Base-by-base conservation (phyloP, 75 land plant species). In the Cryptomeria japonica region DNA sequence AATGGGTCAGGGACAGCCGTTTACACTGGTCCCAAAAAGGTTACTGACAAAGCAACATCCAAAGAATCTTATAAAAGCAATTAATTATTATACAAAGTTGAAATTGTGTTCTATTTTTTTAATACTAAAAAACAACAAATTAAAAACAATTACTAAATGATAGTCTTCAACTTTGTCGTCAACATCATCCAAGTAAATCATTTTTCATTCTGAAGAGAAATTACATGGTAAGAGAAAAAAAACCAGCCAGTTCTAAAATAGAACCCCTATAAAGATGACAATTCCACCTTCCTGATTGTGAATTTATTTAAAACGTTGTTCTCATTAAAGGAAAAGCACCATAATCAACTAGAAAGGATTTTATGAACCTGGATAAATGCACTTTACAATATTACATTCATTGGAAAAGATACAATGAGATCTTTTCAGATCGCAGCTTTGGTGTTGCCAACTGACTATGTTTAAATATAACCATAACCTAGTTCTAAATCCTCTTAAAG, bases 341-440 rank as follows among this genome's bases (percentile, higher is more conserved):
- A 41, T 42, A 25, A 80, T 39, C 83, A 80, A 80, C 83, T 80
- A 80, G n/a, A 42, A 80, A 3, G 3, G 15, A 42, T 13, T 28
- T 12, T 46, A 9, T n/a, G 14, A 46, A 82, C 31, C 84, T 46
- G 84, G 49, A 82, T 41, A 82, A 82, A 82, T 82, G 84, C 41
- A 82, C 84, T 82, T 28, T 82, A 82, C 84, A 82, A 82, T 82
- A 82, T 82, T 82, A 82, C 84, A 82, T 82, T 82, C 32, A 28
- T 42, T 82, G n/a, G 84, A 82, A 82, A 82, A 28, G 46, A 82
- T 82, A 82, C 84, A 82, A 5, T 28, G 84, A 2, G 51, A 82
- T 46, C 84, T 82, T 82, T 44, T 22, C 51, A 46, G 84, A 82
- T 82, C 84, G n/a, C 84, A 42, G 31, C 41, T 46, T 46, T 82